phyloP scores from a whole-genome alignment of 345 rosid genomes.

The Rubroshorea leprosula region DNA sequence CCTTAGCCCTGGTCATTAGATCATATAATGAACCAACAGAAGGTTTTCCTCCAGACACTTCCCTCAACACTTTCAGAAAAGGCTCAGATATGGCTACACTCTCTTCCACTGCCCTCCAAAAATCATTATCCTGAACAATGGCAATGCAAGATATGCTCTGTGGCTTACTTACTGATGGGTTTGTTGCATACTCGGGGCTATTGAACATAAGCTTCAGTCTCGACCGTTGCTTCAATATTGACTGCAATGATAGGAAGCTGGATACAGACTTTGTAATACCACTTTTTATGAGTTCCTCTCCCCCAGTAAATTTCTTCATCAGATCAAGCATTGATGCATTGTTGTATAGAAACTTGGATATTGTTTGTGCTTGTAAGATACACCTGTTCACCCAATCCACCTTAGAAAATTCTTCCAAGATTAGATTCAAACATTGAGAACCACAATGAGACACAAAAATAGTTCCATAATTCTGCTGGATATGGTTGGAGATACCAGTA shows the following conservation, averaged over 20 bases:
- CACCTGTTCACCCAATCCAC: conserved; percentile 90
- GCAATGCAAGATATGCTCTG: conserved; percentile 48
- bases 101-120: conserved; percentile 82
- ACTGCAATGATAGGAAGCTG: conserved; percentile 63
- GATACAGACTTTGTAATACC: conserved; percentile 74
- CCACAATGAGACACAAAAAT: conserved; percentile 84
- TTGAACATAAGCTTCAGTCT: conserved; percentile 67
- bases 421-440: conserved; percentile 71
- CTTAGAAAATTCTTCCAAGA: conserved; percentile 78
- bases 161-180: conserved; percentile 51
- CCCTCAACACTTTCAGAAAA: conserved; percentile 70
- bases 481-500: conserved; percentile 62
- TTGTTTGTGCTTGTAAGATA: conserved; percentile 58
- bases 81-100: conserved; percentile 88
- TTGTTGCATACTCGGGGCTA: conserved; percentile 58
- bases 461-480: conserved; percentile 62
- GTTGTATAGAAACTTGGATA: conserved; percentile 69
- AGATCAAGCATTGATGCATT: conserved; percentile 60
- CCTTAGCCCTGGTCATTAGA: conserved; percentile 79
- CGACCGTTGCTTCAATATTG: conserved; percentile 66
- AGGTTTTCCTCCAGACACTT: conserved; percentile 77
- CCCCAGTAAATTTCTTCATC: conserved; percentile 66
- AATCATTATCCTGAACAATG: conserved; percentile 64
- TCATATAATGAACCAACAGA: conserved; percentile 75
- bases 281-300: conserved; percentile 61